Conservation (phyloP, 768 basidiomycete species). For the Cyathus striatus region DNA sequence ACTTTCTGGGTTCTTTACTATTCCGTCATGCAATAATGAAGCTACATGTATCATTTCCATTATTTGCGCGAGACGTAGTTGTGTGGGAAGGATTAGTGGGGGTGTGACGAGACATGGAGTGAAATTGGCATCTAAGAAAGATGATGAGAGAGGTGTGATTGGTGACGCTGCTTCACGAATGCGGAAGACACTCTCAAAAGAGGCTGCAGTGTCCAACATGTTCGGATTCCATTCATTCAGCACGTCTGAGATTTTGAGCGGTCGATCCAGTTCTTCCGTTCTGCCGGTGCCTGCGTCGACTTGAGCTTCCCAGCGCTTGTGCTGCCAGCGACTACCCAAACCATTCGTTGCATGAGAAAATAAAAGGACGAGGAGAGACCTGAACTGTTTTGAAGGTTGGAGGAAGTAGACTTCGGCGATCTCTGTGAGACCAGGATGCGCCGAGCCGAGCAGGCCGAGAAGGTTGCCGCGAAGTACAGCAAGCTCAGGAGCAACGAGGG, state of each 20-base stretch:
- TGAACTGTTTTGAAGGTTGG: slow-evolving; percentile 84
- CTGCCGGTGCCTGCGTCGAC: slow-evolving; percentile 50
- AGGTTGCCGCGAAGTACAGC: slow-evolving; percentile 65
- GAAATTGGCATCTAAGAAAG: slow-evolving; percentile 12
- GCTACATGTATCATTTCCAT: slow-evolving; percentile 99
- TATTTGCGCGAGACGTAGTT: slow-evolving; percentile 90
- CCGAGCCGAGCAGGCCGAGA: slow-evolving; percentile 75
- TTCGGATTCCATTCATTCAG: slow-evolving; percentile 89
- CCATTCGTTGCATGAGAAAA: slow-evolving; percentile 94
- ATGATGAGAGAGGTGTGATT: slow-evolving; percentile 22
- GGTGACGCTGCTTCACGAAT: slow-evolving; percentile 35
- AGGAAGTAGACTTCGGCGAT: slow-evolving; percentile 92
- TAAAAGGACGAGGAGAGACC: slow-evolving; percentile 85
- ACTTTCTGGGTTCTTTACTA: slow-evolving; percentile 68
- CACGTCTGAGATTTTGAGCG: slow-evolving; percentile 75
- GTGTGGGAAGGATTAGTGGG: slow-evolving; percentile 70
- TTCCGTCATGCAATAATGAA: slow-evolving; percentile 88
- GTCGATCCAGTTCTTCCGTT: slow-evolving; percentile 62
- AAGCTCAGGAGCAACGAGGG: slow-evolving; percentile 71
- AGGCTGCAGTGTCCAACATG: slow-evolving; percentile 73
- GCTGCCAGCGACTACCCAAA: slow-evolving; percentile 59
- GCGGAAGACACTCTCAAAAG: slow-evolving; percentile 57
- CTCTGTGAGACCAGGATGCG: slow-evolving; percentile 82
- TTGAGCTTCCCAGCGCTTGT: slow-evolving; percentile 55
- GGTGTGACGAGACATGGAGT: slow-evolving; percentile 20